Conservation (phyloP, 257 asterid genomes). For the Jacaranda mimosifolia region DNA sequence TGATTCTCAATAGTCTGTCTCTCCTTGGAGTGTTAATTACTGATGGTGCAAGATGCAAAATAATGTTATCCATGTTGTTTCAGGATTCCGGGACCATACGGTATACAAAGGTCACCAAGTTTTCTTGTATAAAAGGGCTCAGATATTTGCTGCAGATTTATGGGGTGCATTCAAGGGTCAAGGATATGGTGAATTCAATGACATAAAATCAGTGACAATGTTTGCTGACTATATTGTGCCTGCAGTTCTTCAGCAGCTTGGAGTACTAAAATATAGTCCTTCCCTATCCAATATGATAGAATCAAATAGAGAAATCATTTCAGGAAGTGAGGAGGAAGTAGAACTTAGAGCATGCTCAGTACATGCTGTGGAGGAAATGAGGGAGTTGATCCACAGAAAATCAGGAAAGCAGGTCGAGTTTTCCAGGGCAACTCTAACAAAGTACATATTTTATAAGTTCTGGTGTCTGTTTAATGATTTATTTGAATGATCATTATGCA, state of each 20-base stretch:
- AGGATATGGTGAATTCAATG: slow-evolving; percentile 83
- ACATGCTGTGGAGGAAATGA: slow-evolving; percentile 91
- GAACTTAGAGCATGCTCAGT: slow-evolving; percentile 94
- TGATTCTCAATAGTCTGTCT: not conserved
- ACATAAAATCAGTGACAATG: slow-evolving; percentile 79
- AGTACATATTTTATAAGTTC: slow-evolving; percentile 13
- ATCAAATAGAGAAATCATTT: slow-evolving; percentile 62
- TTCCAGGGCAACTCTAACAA: slow-evolving; percentile 1
- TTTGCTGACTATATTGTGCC: slow-evolving; percentile 98
- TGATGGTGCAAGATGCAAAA: slow-evolving; percentile 3
- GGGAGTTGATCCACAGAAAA: slow-evolving; percentile 65
- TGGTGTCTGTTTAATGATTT: slow-evolving; percentile 9
- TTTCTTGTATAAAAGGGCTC: slow-evolving; percentile 98
- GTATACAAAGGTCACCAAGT: slow-evolving; percentile 94
- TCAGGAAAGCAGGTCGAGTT: slow-evolving; percentile 79
- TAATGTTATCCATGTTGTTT: slow-evolving; percentile 12
- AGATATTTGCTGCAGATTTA: slow-evolving; percentile 94
- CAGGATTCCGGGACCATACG: slow-evolving; percentile 97
- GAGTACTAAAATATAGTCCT: slow-evolving; percentile 78
- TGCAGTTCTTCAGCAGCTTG: slow-evolving; percentile 91
- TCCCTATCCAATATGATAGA: slow-evolving; percentile 56
- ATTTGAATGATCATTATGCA: not conserved
- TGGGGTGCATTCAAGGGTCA: slow-evolving; percentile 99
- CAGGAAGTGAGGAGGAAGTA: slow-evolving; percentile 98
- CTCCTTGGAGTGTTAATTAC: not conserved